Evolutionary conservation across 306 rosid species (phyloP), one percentile per base, ranked within the genome.

Genomic region (Echinosophora koreensis): DNA sequence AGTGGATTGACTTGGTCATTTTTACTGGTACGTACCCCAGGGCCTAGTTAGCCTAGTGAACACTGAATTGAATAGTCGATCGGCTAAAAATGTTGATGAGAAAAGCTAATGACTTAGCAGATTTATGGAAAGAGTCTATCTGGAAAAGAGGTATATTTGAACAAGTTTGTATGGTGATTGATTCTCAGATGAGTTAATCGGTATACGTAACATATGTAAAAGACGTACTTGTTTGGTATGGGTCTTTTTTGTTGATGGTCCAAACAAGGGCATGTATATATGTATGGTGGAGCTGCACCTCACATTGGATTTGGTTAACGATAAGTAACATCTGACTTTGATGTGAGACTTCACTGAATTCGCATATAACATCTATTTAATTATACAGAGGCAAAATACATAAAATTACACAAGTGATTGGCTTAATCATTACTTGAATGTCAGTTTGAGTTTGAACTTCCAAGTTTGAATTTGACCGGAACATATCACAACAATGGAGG

Each of bases 291-390:
- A 38, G 6, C 8, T 59, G 5, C 28, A 50, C 17, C 76, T 28
- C 34, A 34, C 15, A 71, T 44, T 44, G 16, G 3, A 71, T 67
- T 58, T 84, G 69, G 61, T 46, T 61, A 37, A 17, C 17, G 75
- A 42, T 46, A 18, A 56, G 83, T 81, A 51, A 77, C 85, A 85
- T 85, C 81, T 77, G 55, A 13, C 6, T 47, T 60, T 78, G 74
- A 81, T 73, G 76, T 85, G 81, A 81, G 73, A 68, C 81, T 63
- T 66, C 74, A 81, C 57, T 51, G 30, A 13, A 66, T 59, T 76
- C 34, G 41, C 62, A 34, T 37, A 70, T 30, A 16, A 5, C 50
- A 54, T 76, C 8, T 67, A 38, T 14, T n/a, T n/a, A n/a, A n/a
- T 35, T 17, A 41, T 65, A 41, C 15, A 16, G 8, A 27, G 27